Evolutionary conservation across 306 rosid species (phyloP), one percentile per base, ranked within the genome.

Genomic region (Quercus wislizeni): DNA sequence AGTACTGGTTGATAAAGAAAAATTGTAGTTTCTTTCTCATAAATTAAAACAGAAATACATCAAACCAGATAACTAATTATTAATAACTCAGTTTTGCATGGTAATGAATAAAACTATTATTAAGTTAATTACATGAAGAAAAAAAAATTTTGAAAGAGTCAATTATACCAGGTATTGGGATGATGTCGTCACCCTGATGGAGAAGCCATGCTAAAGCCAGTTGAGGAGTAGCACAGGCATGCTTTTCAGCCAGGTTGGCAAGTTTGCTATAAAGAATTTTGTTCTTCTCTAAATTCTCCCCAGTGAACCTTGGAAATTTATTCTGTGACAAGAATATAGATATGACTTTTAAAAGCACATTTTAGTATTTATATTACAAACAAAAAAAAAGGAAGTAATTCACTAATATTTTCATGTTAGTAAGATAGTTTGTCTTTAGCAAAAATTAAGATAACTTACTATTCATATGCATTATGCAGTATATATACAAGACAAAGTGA

Each of bases 191-290:
- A 70, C 86, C 92, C 79, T 87, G 93, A 78, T 88, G 90, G 25
- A 92, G 86, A 83, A 90, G 87, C 94, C 94, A 90, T 21, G 97
- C 88, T 71, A 92, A 76, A 75, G 92, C 94, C 77, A 92, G 73
- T 74, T 92, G 91, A 67, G 94, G 84, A 79, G 90, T 89, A 65
- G 87, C 67, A 78, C 91, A 87, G 20, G 79, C 80, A 83, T 86
- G 87, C 71, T 83, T 87, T 28, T 81, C 80, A 79, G 93, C 90
- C 84, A 78, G 71, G 7, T 64, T 80, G 61, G 86, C 83, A 70
- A 90, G 74, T 61, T 87, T 77, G 76, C 52, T 71, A 49, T 88
- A 90, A 5, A 90, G 69, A 46, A 72, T 65, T 74, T 81, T 88
- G 87, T 92, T 92, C 88, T 84, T 87, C 76, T 90, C 93, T 89